Evolutionary conservation across 139 green algal species (phyloP).

Genomic region (Ettlia oleoabundans): DNA sequence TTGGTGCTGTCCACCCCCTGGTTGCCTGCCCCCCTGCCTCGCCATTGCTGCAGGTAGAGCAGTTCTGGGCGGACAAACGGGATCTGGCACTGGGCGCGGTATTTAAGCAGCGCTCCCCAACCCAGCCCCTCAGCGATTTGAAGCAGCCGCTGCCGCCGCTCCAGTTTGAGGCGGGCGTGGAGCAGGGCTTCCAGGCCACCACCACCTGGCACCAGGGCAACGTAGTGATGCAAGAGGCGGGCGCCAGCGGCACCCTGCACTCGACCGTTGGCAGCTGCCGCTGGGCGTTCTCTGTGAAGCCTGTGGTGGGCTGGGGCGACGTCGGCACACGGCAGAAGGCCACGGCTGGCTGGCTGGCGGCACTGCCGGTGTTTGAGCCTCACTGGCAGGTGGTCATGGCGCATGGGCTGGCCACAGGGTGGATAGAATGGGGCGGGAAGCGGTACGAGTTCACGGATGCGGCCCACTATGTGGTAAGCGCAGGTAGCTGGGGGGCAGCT

Average conservation of each 20-base stretch:
- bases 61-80: slow-evolving; percentile 83
- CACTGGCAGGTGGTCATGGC: slow-evolving; percentile 97
- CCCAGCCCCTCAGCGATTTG: not conserved
- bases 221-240: slow-evolving; percentile 61
- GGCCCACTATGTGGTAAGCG: slow-evolving; percentile 67
- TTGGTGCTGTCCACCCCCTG: no score
- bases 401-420: slow-evolving; percentile 83
- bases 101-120: slow-evolving; percentile 41
- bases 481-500: no score
- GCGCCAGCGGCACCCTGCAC: slow-evolving; percentile 52
- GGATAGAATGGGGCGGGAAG: slow-evolving; percentile 87
- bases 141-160: not conserved
- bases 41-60: slow-evolving; percentile 21
- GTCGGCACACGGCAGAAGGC: slow-evolving; percentile 59
- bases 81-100: slow-evolving; percentile 72
- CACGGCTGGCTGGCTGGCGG: slow-evolving; percentile 93
- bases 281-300: slow-evolving; percentile 78
- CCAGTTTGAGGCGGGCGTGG: slow-evolving; percentile 62
- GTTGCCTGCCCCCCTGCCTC: not conserved
- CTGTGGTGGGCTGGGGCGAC: slow-evolving; percentile 84
- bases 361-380: slow-evolving; percentile 95
- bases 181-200: slow-evolving; percentile 80
- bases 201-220: slow-evolving; percentile 72
- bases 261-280: slow-evolving; percentile 54
- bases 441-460: slow-evolving; percentile 78